Conservation (phyloP, 73 alveolate species). For the Urostyla sp. region DNA sequence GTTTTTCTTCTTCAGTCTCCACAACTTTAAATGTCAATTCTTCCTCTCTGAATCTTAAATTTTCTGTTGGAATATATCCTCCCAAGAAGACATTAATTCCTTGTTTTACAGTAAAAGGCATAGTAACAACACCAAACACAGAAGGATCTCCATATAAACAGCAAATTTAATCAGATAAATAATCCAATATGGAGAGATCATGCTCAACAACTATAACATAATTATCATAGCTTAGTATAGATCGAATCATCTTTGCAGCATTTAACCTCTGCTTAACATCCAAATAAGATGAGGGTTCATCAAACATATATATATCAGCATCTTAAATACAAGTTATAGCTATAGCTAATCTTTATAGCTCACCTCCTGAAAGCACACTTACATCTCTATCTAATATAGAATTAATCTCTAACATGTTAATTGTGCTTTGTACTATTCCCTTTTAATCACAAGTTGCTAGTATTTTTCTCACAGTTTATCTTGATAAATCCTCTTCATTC, state of each 20-base stretch:
- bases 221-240: constrained; percentile 78
- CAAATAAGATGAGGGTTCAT: constrained; percentile 97
- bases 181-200: constrained; percentile 97
- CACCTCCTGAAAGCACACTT: constrained; percentile 97
- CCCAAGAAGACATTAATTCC: constrained; percentile 98
- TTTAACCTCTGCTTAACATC: constrained; percentile 95
- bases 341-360: constrained; percentile 96
- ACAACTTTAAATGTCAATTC: constrained; percentile 91
- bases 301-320: constrained; percentile 98
- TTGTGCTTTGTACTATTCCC: constrained; percentile 46
- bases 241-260: constrained; percentile 93
- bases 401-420: constrained; percentile 77
- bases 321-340: constrained; percentile 94
- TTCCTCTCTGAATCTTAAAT: constrained; percentile 96
- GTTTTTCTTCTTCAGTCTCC: constrained; percentile 57
- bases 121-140: constrained; percentile 98
- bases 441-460: constrained; percentile 83
- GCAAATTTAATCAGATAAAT: constrained; percentile 97
- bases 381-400: constrained; percentile 91
- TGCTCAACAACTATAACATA: constrained; percentile 95
- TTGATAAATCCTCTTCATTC: constrained; percentile 71
- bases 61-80: constrained; percentile 99
- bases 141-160: constrained; percentile 97
- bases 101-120: constrained; percentile 98
- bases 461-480: constrained; percentile 83